Base-by-base conservation (phyloP, 73 alveolate genomes). In the Tetrahymena borealis region DNA sequence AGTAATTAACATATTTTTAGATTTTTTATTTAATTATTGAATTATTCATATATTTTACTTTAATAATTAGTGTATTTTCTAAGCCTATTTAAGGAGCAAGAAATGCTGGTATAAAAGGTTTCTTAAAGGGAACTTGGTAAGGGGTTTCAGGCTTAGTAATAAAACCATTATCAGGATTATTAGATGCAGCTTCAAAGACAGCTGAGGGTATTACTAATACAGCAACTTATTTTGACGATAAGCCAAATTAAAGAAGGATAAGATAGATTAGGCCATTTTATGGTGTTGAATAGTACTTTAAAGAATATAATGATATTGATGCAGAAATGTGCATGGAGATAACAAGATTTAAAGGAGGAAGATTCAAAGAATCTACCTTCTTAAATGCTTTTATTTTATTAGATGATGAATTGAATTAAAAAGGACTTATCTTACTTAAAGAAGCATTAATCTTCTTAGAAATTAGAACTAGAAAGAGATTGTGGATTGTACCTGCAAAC, bases 141-240 rank as follows among this genome's bases (percentile, higher is more conserved):
- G 99, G 99, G 8, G 79, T 97, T 43, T 94, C 97, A 40, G 99
- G 99, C 41, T 95, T 95, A 9, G 60, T 97, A 24, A 94, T 97
- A 77, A 97, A 97, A 79, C 99, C 99, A 37, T 60, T 97, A 28
- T 94, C 98, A 78, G 98, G 99, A 11, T 95, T 96, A 31, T 94
- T 97, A 79, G 99, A 99, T 94, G 96, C 98, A 38, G 98, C 99
- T 28, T 96, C 99, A 9, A 99, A 99, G 94, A 98, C 99, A 24
- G 97, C 99, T 1, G 99, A 99, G 91, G 99, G 99, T 33, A 95
- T 99, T 15, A 99, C 98, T 91, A 98, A 99, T 96, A 97, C 99
- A 32, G 98, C 99, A 9, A 95, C 97, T 79, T 92, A 94, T 32
- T 95, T 94, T 60, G 98, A 96, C 43, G 98, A 98, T 91, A 97